Evolutionary conservation across 352 stramenopile species (phyloP).

Genomic region (Pythium periplocum): DNA sequence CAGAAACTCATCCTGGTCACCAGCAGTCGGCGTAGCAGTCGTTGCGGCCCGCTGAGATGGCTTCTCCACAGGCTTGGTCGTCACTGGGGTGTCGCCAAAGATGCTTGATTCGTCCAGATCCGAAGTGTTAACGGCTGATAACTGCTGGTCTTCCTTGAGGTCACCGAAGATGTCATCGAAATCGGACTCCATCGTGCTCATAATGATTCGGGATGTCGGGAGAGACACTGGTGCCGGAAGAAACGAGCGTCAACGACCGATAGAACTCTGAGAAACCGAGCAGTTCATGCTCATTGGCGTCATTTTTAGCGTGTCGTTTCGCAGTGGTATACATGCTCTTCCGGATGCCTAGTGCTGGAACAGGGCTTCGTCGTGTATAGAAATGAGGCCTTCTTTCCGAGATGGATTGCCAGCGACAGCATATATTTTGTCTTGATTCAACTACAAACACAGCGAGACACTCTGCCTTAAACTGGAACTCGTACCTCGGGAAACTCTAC

Average conservation of each 20-base stretch:
- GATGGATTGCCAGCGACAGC: too few relatives aligned
- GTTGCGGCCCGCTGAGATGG: conserved; percentile 1
- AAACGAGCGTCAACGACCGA: background rate
- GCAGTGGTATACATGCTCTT: too few relatives aligned
- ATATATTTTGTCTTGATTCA: too few relatives aligned
- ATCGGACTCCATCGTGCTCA: conserved; percentile 32
- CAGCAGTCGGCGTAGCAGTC: conserved; percentile 4
- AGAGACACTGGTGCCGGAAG: background rate
- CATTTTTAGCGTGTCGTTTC: too few relatives aligned
- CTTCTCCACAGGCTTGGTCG: background rate
- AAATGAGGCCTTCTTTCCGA: too few relatives aligned
- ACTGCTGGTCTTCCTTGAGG: conserved; percentile 53
- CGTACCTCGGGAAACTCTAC: too few relatives aligned
- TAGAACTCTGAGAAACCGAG: background rate
- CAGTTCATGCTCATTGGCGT: too few relatives aligned
- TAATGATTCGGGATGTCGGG: conserved; percentile 2
- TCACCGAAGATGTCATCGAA: conserved; percentile 85
- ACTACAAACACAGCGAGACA: too few relatives aligned
- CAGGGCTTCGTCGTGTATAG: too few relatives aligned
- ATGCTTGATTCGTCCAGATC: conserved; percentile 52
- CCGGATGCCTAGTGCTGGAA: too few relatives aligned
- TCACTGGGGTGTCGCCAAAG: conserved; percentile 27
- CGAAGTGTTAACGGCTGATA: conserved; percentile 29
- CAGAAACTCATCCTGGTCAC: conserved; percentile 55
- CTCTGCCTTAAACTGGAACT: too few relatives aligned